These are phyloP conservation scores for Penicillium sp. DNA, from an alignment of 2,329 filamentous ascomycete genomes.

Conservation along the genomic window DNA sequence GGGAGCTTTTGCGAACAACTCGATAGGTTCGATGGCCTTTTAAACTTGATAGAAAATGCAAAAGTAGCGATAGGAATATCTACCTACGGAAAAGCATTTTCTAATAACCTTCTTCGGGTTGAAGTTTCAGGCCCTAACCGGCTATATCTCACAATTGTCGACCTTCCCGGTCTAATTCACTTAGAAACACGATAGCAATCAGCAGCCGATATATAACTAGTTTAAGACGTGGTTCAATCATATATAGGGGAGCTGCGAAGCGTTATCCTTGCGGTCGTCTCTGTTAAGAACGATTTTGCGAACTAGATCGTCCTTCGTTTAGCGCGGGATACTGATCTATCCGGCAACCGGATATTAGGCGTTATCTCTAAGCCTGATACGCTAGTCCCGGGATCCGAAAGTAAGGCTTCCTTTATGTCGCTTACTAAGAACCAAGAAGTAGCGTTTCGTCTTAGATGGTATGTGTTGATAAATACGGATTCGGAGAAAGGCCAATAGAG, in stretches of 20 bases:
- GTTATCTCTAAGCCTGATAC: slow-evolving; percentile 52
- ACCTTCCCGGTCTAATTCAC: slow-evolving; percentile 60
- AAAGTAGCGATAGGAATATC: slow-evolving; percentile 29
- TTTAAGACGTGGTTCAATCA: slow-evolving; percentile 47
- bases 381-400: slow-evolving; percentile 38
- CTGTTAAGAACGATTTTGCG: slow-evolving; percentile 44
- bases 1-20: slow-evolving; percentile 14
- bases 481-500: slow-evolving; percentile 35
- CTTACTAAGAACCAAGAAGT: slow-evolving; percentile 48
- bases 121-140: slow-evolving; percentile 61
- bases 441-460: slow-evolving; percentile 51
- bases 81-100: slow-evolving; percentile 30
- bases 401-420: slow-evolving; percentile 37
- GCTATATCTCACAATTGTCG: slow-evolving; percentile 61
- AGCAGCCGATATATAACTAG: slow-evolving; percentile 54
- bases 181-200: slow-evolving; percentile 57
- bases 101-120: slow-evolving; percentile 57
- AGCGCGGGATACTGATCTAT: slow-evolving; percentile 34
- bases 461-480: slow-evolving; percentile 49
- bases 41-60: slow-evolving; percentile 25
- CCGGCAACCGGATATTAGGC: slow-evolving; percentile 41
- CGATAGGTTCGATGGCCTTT: slow-evolving; percentile 20
- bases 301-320: slow-evolving; percentile 45
- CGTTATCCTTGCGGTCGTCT: slow-evolving; percentile 51
- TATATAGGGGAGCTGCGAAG: slow-evolving; percentile 48